phyloP scores from a whole-genome alignment of 192 early-diverging fungal genomes.

The Entomortierella parvispora region DNA sequence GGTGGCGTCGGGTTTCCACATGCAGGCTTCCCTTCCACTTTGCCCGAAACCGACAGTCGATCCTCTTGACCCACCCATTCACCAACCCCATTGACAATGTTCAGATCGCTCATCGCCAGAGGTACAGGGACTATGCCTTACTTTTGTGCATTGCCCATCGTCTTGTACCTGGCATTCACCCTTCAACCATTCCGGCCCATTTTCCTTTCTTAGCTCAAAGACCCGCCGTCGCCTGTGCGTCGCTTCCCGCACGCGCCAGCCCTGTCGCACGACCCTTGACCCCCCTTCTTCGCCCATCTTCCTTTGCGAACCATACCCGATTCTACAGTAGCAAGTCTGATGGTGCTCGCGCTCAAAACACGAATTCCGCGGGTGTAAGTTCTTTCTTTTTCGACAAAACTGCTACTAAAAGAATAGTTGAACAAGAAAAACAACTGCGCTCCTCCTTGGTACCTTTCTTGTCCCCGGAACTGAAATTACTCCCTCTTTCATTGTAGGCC shows the following conservation, averaged over 20 bases:
- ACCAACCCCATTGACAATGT: no score
- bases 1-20: no score
- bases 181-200: no score
- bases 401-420: neutral
- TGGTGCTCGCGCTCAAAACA: constrained; percentile 33
- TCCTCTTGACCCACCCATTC: no score
- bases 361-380: constrained; percentile 35
- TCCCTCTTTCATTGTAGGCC: no score
- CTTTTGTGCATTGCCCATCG: no score
- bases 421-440: no score
- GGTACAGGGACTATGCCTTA: no score
- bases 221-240: neutral
- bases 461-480: neutral
- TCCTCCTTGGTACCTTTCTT: neutral
- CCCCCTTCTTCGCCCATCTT: neutral
- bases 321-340: constrained; percentile 24
- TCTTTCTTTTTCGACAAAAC: neutral
- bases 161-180: neutral
- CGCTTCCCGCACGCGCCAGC: neutral
- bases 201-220: neutral
- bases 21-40: no score
- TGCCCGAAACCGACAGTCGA: no score
- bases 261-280: constrained; percentile 1
- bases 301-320: neutral
- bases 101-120: no score